Base-by-base conservation (phyloP, 345 rosid genomes). In the Boechera retrofracta region DNA sequence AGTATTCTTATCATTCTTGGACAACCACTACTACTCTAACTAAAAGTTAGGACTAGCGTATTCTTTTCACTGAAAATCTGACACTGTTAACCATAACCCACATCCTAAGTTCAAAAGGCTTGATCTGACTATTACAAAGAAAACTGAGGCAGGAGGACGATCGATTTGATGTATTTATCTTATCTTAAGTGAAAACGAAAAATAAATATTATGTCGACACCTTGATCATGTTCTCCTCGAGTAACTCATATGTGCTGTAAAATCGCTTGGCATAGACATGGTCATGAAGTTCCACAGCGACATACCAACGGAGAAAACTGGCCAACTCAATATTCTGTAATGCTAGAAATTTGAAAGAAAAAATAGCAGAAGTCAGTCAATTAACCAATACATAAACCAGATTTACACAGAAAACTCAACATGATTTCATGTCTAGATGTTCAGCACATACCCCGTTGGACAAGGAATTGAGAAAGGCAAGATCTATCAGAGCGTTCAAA, bases 401-500 rank as follows among this genome's bases (percentile, higher is more conserved):
- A 58, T 79, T 38, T 28, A 55, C 13, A 74, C 10, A 36, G 64
- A 54, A 76, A 72, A 41, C 8, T 26, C 64, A 69, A 45, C 61
- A 71, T 55, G 21, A 36, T 38, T 44, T 26, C 64, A 51, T 67
- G 64, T 47, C 42, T 59, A 57, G 0, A 72, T 41, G 55, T 55
- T 75, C 84, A 79, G 72, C 31, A 77, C 89, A 67, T 88, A 95
- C 99, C 87, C 31, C 98, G 92, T 71, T 91, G 92, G 67, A 95
- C 96, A 62, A 95, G 97, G 79, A 92, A 95, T 38, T 91, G 99
- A 73, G 89, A 86, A 83, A 95, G 99, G 38, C 93, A 80, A 76
- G 99, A 95, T 87, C 89, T 89, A 80, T 95, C 98, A 38, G 96
- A 84, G 79, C 97, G 91, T 81, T 95, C 99, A 87, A 95, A 95